These are phyloP conservation scores for Raphanus raphanistrum DNA, from an alignment of 345 rosid genomes.

Conservation along the genomic window DNA sequence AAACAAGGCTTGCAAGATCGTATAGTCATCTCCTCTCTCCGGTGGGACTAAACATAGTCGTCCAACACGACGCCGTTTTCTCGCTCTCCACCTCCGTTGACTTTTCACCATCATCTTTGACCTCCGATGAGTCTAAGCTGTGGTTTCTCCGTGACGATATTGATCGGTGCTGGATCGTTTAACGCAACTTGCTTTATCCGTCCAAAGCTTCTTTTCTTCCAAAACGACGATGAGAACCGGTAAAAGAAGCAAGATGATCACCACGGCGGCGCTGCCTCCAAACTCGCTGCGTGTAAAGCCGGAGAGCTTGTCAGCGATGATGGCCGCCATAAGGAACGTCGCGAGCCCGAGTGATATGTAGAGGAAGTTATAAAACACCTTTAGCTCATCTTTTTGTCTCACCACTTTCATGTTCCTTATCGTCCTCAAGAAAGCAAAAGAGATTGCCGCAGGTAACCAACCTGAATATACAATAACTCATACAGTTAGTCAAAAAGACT, in stretches of 20 bases:
- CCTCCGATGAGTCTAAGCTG: not conserved
- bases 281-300: constrained; percentile 41
- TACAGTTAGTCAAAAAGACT: not conserved
- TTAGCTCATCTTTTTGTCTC: constrained; percentile 42
- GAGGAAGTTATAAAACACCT: constrained; percentile 48
- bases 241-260: constrained; percentile 37
- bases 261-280: constrained; percentile 45
- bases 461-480: constrained; percentile 22
- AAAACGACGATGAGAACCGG: constrained; percentile 46
- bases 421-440: constrained; percentile 45
- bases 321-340: constrained; percentile 47
- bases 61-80: constrained; percentile 38
- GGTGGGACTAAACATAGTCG: constrained; percentile 50
- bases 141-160: constrained; percentile 37
- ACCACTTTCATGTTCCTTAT: constrained; percentile 44
- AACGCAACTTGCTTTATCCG: constrained; percentile 28
- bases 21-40: constrained; percentile 56
- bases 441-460: constrained; percentile 52
- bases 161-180: constrained; percentile 32
- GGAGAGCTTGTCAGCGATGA: constrained; percentile 44
- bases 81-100: not conserved
- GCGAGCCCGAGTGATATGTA: constrained; percentile 53
- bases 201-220: constrained; percentile 48
- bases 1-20: constrained; percentile 56
- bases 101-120: not conserved